Evolutionary conservation across 108 stramenopile genomes (phyloP).

Genomic region (Cyclostephanos tholiformis): DNA sequence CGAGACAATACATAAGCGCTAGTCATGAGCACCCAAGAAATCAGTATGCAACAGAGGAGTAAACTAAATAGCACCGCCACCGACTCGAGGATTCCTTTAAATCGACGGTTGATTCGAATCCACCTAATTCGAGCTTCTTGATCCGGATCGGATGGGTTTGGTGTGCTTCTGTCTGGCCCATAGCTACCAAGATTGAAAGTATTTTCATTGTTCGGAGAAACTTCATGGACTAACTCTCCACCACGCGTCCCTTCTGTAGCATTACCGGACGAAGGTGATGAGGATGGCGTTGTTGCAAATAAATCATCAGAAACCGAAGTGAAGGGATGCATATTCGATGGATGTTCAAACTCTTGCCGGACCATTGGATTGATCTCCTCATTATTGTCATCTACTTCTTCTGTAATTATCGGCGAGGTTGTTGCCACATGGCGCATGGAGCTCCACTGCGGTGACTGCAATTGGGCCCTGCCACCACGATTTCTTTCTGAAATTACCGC

Average conservation of each 20-base stretch:
- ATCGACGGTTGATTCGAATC: conserved; percentile 67
- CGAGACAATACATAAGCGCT: conserved; percentile 65
- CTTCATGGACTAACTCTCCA: neutral
- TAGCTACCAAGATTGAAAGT: neutral
- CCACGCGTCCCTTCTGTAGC: neutral
- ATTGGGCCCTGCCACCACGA: neutral
- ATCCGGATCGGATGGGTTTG: conserved; percentile 40
- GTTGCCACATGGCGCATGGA: neutral
- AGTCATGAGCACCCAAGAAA: conserved; percentile 74
- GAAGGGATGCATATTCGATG: neutral
- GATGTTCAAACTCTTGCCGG: neutral
- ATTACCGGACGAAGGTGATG: neutral
- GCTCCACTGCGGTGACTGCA: neutral
- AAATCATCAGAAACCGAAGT: neutral
- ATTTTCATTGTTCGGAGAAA: conserved; percentile 1
- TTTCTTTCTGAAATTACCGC: neutral
- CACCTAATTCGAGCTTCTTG: conserved; percentile 58
- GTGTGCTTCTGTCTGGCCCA: neutral
- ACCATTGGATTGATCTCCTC: conserved; percentile 13
- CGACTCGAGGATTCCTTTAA: conserved; percentile 57
- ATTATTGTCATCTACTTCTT: conserved; percentile 2
- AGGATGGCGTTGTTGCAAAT: neutral
- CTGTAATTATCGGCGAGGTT: conserved; percentile 6
- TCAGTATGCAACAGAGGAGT: conserved; percentile 57
- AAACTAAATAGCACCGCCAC: conserved; percentile 68